These are phyloP conservation scores for Apiospora pterosperma DNA, from an alignment of 2,329 filamentous ascomycete genomes.

Conservation along the genomic window DNA sequence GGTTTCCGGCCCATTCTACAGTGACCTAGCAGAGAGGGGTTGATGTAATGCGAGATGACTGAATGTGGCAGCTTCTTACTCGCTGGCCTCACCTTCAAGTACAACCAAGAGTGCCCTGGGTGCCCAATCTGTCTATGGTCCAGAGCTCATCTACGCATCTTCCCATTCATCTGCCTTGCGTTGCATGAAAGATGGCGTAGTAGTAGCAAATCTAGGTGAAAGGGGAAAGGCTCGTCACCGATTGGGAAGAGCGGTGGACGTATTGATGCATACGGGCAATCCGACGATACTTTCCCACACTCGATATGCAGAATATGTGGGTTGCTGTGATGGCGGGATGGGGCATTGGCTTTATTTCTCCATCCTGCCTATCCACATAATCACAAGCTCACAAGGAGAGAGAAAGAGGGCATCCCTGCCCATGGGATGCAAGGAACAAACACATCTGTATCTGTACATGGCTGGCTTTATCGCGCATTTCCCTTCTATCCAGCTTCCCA, in stretches of 20 bases:
- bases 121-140: not conserved
- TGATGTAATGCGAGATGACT: not conserved
- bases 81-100: not conserved
- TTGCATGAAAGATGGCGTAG: not conserved
- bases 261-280: not conserved
- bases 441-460: no score
- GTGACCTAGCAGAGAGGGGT: no score
- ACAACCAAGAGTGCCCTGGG: not conserved
- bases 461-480: slow-evolving; percentile 2
- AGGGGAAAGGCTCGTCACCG: not conserved
- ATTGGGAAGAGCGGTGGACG: not conserved
- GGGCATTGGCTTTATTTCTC: not conserved
- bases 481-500: not conserved
- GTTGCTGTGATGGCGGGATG: not conserved
- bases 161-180: not conserved
- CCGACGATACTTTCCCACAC: not conserved
- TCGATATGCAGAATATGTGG: not conserved
- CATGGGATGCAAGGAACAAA: slow-evolving; percentile 3
- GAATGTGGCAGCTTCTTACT: slow-evolving; percentile 3
- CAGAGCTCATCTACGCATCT: not conserved
- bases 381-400: not conserved
- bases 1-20: no score
- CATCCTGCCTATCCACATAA: not conserved
- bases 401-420: not conserved
- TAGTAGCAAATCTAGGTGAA: not conserved